Percentiles rank a stretch among this genome's conserved stretches.
Conservation (phyloP, 2,329 filamentous ascomycete genomes). For the Coniochaeta sp. region DNA sequence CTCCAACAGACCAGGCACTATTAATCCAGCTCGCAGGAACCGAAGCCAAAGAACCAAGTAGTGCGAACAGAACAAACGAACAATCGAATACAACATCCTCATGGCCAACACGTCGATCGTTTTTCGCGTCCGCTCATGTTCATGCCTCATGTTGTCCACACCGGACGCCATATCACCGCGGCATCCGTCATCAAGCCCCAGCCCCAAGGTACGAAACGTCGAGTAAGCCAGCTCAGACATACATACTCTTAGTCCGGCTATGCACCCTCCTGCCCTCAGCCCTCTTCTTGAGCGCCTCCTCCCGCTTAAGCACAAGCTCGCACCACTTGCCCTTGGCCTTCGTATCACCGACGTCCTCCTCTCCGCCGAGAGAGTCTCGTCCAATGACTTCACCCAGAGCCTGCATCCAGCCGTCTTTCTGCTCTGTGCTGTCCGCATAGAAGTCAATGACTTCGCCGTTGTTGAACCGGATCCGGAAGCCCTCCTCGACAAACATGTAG, state of each 20-base stretch:
- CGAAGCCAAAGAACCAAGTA: neutral
- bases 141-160: neutral
- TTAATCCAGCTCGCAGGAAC: neutral
- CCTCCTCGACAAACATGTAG: conserved; percentile 99
- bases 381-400: conserved; percentile 67
- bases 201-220: neutral
- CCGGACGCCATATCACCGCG: neutral
- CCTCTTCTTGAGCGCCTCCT: conserved; percentile 49
- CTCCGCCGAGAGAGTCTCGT: conserved; percentile 39
- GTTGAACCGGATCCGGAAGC: conserved; percentile 96
- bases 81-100: neutral
- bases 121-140: neutral
- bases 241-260: conserved; percentile 52
- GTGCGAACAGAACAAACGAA: neutral
- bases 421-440: conserved; percentile 79
- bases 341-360: conserved; percentile 34
- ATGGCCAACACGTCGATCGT: neutral
- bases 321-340: conserved; percentile 55
- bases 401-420: conserved; percentile 94
- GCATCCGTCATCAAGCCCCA: neutral
- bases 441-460: conserved; percentile 99
- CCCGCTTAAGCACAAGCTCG: conserved; percentile 57
- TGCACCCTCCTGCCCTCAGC: conserved; percentile 44
- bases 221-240: conserved; percentile 26
- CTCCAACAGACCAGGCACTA: neutral